Percentiles rank a stretch among this genome's conserved stretches.
phyloP scores from a whole-genome alignment of 2,329 filamentous ascomycete genomes.

The Seiridium unicorne region DNA sequence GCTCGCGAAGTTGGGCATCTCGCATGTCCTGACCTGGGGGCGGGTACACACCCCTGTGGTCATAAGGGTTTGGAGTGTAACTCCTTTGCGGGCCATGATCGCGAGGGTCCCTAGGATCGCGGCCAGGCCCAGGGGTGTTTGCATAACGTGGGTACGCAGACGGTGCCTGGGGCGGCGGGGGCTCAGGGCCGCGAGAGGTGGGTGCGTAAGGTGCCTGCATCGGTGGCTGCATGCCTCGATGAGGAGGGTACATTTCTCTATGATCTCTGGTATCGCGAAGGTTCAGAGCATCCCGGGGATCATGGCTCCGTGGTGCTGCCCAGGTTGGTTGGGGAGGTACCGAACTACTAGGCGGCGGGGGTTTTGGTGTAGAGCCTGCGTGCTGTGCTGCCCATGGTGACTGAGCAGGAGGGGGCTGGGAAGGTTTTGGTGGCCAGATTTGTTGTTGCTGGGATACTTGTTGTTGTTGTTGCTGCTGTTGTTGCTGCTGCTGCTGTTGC shows the following conservation, averaged over 20 bases:
- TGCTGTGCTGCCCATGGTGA: conserved; percentile 38
- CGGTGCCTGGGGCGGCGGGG: conserved; percentile 37
- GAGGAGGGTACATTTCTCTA: conserved; percentile 20
- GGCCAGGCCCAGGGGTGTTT: conserved; percentile 37
- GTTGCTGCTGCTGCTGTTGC: conserved; percentile 18
- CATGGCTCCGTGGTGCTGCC: conserved; percentile 29
- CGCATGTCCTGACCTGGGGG: conserved; percentile 30
- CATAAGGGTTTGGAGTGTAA: conserved; percentile 44
- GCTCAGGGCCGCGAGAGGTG: conserved; percentile 38
- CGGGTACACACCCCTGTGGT: conserved; percentile 37
- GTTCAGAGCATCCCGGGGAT: conserved; percentile 17
- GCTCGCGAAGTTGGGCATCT: conserved; percentile 37
- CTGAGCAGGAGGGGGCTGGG: conserved; percentile 32
- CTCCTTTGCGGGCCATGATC: conserved; percentile 43
- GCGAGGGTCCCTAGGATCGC: conserved; percentile 40
- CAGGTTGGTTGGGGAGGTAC: conserved; percentile 33
- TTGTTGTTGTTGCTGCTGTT: conserved; percentile 23
- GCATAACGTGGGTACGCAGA: conserved; percentile 41
- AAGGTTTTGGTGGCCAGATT: conserved; percentile 33
- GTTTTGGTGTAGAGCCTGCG: conserved; percentile 32
- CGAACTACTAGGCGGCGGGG: conserved; percentile 29
- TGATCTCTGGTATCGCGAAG: conserved; percentile 7
- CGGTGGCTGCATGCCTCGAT: conserved; percentile 24
- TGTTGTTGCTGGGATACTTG: conserved; percentile 11
- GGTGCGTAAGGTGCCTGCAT: conserved; percentile 34